A percentile compares a stretch with the other conserved stretches of the same genome.
phyloP scores from a whole-genome alignment of 164 flowering plant genomes.

The Sextonia rubra region DNA sequence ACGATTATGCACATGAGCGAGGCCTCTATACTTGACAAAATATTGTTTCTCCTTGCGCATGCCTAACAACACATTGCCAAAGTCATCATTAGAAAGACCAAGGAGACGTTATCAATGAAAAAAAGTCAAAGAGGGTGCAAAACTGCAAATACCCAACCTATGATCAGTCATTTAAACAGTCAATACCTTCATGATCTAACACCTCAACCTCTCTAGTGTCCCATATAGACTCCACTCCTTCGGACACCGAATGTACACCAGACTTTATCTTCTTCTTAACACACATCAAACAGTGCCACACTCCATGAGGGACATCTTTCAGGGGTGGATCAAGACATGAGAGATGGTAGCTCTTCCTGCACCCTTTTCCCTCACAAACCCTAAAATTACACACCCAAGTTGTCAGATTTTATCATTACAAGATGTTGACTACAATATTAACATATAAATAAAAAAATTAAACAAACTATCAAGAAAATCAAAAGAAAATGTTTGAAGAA shows the following conservation, averaged over 20 bases:
- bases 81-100: conserved; percentile 7
- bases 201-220: conserved; percentile 46
- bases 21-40: conserved; percentile 67
- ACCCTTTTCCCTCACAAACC: conserved; percentile 54
- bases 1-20: conserved; percentile 73
- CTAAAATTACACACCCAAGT: conserved; percentile 22
- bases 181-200: conserved; percentile 36
- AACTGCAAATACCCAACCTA: too few relatives aligned
- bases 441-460: too few relatives aligned
- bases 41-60: conserved; percentile 43
- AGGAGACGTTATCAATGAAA: background rate
- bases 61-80: conserved; percentile 30
- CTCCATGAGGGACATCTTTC: conserved; percentile 33
- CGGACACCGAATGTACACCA: conserved; percentile 54
- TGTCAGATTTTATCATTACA: background rate
- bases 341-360: conserved; percentile 46
- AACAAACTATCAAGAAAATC: too few relatives aligned
- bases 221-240: conserved; percentile 64
- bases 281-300: conserved; percentile 51
- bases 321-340: conserved; percentile 56
- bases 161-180: background rate
- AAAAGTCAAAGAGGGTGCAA: too few relatives aligned
- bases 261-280: conserved; percentile 42
- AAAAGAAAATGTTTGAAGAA: too few relatives aligned
- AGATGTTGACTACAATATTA: background rate